Base-by-base conservation (phyloP, 306 rosid genomes). In the Casuarina equisetifolia region DNA sequence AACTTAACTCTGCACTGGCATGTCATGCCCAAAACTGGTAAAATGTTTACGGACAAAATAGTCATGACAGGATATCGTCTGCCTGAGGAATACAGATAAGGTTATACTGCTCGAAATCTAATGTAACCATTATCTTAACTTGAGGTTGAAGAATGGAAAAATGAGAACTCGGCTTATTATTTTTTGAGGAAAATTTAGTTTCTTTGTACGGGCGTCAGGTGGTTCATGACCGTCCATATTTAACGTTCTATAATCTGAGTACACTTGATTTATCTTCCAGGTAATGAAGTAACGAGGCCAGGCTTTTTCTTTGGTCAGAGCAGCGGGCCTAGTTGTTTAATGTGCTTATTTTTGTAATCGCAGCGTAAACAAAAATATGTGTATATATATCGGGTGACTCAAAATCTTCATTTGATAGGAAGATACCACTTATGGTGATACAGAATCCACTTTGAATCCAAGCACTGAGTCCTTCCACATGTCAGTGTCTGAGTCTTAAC, bases 1-100 rank as follows among this genome's bases (percentile, higher is more conserved):
- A 96, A 96, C 92, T 75, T 96, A 83, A 92, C 99, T 12, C n/a
- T 96, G 90, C 99, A 96, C 86, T 96, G 99, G 99, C 99, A 96
- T 72, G 92, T 95, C 59, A 95, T 95, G 99, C 99, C 99, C 71
- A 92, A 92, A 89, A 89, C 97, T 35, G 99, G 99, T 45, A 95
- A 91, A 83, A 96, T 92, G 97, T 85, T 79, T 57, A 94, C 85
- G 1, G 85, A 90, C 89, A 96, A 91, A 87, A 80, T 96, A 67
- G 94, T 86, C 62, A 86, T 92, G 87, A 83, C 96, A 15, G 97
- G 97, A 75, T 95, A 92, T 77, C 84, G 85, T 66, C 83, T 95
- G 88, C 99, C 99, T 0, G 77, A 66, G 52, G 90, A 88, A 75
- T 95, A 87, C 75, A 90, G 97, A 90, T 91, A 86, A 91, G 80